phyloP scores from a whole-genome alignment of 805 yeast genomes.

The Kockiozyma suomiensis region DNA sequence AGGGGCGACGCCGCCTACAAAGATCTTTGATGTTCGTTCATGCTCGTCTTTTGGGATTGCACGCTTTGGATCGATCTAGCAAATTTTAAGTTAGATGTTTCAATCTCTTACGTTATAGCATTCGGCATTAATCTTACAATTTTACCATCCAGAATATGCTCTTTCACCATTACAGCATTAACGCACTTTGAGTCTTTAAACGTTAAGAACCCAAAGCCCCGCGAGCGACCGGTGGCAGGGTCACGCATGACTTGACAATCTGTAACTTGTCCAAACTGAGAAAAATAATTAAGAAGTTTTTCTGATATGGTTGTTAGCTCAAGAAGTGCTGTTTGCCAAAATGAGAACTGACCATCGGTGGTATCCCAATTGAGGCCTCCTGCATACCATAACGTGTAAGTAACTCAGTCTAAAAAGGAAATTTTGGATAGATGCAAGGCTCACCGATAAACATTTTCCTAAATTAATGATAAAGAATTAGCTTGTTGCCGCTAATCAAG shows the following conservation, averaged over 20 bases:
- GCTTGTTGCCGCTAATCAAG: conserved; percentile 41
- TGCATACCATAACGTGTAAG: conserved; percentile 54
- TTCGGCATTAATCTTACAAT: too few species aligned
- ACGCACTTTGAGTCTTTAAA: conserved; percentile 81
- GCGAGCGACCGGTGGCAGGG: conserved; percentile 73
- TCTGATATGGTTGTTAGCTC: conserved; percentile 45
- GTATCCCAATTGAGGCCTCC: conserved; percentile 99
- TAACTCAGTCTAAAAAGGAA: conserved; percentile 8
- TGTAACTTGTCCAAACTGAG: conserved; percentile 82
- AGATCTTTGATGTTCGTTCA: conserved; percentile 93
- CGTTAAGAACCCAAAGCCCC: conserved; percentile 94
- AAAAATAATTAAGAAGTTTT: conserved; percentile 74
- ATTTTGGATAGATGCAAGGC: not conserved
- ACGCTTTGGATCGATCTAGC: conserved; percentile 84
- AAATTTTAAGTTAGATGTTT: not conserved
- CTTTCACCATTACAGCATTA: conserved; percentile 79
- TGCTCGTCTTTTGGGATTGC: conserved; percentile 98
- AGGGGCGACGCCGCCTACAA: conserved; percentile 95
- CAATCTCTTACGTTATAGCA: too few species aligned
- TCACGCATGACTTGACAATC: conserved; percentile 95
- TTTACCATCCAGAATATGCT: conserved; percentile 91
- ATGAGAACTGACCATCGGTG: conserved; percentile 53
- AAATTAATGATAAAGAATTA: not conserved
- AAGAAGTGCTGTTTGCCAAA: not conserved
- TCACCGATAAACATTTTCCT: conserved; percentile 38